Evolutionary conservation across 768 basidiomycete genomes (phyloP).

Genomic region (Mycena haematopus): DNA sequence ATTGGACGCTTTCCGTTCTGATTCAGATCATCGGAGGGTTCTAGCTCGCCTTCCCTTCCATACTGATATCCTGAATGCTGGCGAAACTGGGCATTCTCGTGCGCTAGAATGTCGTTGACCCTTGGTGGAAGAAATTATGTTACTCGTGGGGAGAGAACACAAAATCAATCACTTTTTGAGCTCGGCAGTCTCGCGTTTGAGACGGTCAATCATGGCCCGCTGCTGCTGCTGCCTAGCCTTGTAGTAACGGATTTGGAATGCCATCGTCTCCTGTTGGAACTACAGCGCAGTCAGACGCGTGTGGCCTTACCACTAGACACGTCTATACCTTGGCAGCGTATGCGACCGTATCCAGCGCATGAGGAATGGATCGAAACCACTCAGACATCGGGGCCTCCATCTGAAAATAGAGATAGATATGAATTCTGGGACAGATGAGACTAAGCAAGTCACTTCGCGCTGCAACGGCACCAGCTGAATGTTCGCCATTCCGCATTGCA

Average conservation of each 20-base stretch:
- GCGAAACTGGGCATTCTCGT: constrained; percentile 59
- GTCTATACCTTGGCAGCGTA: constrained; percentile 67
- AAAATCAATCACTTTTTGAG: constrained; percentile 58
- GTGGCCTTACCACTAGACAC: background rate
- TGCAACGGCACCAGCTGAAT: constrained; percentile 79
- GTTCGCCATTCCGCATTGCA: constrained; percentile 65
- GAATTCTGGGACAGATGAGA: background rate
- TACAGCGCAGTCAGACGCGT: constrained; percentile 35
- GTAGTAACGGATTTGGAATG: constrained; percentile 69
- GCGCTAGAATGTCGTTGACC: constrained; percentile 52
- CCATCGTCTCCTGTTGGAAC: constrained; percentile 84
- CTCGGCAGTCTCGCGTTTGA: constrained; percentile 57
- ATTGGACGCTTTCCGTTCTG: constrained; percentile 72
- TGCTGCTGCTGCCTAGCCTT: constrained; percentile 64
- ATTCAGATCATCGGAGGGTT: constrained; percentile 51
- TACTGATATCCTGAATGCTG: constrained; percentile 37
- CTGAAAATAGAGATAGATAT: constrained; percentile 42
- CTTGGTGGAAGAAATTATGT: constrained; percentile 40
- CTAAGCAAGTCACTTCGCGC: constrained; percentile 60
- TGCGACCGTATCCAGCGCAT: constrained; percentile 66
- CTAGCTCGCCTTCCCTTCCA: constrained; percentile 29
- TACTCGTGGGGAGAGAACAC: constrained; percentile 6
- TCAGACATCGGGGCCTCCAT: constrained; percentile 83
- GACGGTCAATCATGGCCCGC: constrained; percentile 55
- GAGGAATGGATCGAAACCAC: constrained; percentile 76